Evolutionary conservation across 139 green algal species (phyloP), one percentile per base, ranked within the genome.

Genomic region (Diplosphaera chodatii): DNA sequence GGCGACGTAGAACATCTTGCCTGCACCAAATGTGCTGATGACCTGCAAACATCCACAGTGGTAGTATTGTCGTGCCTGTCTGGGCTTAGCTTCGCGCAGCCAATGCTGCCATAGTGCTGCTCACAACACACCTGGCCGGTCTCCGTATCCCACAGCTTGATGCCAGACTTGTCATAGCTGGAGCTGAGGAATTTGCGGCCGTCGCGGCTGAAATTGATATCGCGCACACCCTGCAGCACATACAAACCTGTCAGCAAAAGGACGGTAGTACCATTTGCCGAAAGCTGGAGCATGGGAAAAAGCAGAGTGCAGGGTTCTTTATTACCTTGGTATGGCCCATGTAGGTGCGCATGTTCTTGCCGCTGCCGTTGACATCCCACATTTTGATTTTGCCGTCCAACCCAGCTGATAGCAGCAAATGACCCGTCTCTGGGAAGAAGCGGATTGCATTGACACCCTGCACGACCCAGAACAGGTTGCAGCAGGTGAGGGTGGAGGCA

Each of bases 141-240:
- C 79, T 99, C 95, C 22, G 95, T 98, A 78, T 99, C 95, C 95
- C 95, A 99, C 55, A 97, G 78, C 65, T 91, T 92, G 62, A 99
- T 90, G 69, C 93, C 92, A 25, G 48, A 23, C 75, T 87, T 91
- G 79, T 97, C 93, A 65, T 95, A 98, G 23, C 85, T 87, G 28
- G 86, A 87, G 74, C 79, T 91, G 28, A 96, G 71, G 77, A 99
- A 99, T 40, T 82, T 84, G 18, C 71, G 62, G 63, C 95, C 95
- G 75, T 97, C 90, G 65, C 91, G 91, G 71, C 63, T 90, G 84
- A 99, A 99, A 64, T 79, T 88, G 55, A 96, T 87, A 75, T 97
- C 95, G 32, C 91, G 84, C 29, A 99, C 90, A 28, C 95, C 92
- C 89, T 94, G 82, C 55, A 71, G 0, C 40, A 0, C n/a, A n/a